A percentile compares a stretch with the other conserved stretches of the same genome.
These are phyloP conservation scores for Verbena officinalis DNA, from an alignment of 257 asterid genomes.

Conservation along the genomic window DNA sequence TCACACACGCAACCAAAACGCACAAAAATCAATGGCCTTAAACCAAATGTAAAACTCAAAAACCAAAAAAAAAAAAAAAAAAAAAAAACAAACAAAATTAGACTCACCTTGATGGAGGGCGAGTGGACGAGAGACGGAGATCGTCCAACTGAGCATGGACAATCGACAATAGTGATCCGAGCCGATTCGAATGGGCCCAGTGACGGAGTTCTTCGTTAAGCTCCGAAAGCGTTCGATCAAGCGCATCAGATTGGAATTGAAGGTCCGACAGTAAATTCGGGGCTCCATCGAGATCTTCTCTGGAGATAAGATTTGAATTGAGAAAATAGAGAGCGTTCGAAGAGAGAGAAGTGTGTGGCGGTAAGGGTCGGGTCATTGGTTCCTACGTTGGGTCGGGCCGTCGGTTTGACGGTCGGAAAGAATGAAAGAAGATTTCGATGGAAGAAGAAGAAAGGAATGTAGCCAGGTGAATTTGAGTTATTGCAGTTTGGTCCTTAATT, in stretches of 20 bases:
- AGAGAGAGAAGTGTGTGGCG: conserved; percentile 65
- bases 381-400: conserved; percentile 44
- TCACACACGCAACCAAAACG: conserved; percentile 2
- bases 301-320: conserved; percentile 60
- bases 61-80: too few relatives aligned
- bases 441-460: conserved; percentile 8
- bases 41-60: background rate
- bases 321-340: conserved; percentile 62
- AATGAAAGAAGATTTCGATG: background rate
- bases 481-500: conserved; percentile 16
- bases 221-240: conserved; percentile 57
- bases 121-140: conserved; percentile 50
- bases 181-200: conserved; percentile 56
- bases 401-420: conserved; percentile 20
- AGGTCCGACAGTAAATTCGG: conserved; percentile 68
- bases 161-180: conserved; percentile 43
- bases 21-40: background rate
- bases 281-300: conserved; percentile 60
- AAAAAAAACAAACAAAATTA: background rate
- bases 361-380: conserved; percentile 47
- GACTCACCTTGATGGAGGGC: conserved; percentile 46
- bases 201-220: conserved; percentile 62
- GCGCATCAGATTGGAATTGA: conserved; percentile 57
- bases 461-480: background rate
- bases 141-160: conserved; percentile 56